Base-by-base conservation (phyloP, 495 filamentous ascomycete species). In the Xylaria grammica region DNA sequence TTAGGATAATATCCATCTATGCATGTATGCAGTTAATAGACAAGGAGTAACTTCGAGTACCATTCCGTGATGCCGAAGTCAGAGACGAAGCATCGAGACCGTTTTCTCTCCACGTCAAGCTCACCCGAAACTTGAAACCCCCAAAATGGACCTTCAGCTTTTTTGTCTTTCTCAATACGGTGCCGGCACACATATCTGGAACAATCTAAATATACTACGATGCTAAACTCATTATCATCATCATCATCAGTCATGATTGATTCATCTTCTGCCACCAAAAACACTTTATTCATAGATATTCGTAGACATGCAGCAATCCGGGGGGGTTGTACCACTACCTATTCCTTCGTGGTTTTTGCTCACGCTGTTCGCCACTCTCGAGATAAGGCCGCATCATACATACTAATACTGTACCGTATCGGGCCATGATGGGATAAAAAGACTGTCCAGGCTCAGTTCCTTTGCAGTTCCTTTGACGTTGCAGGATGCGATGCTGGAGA, bases 401-500 rank as follows among this genome's bases (percentile, higher is more conserved):
- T n/a, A n/a, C n/a, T n/a, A n/a, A n/a, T n/a, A n/a, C n/a, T n/a
- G n/a, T n/a, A n/a, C 56, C 56, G 56, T 42, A 48, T 59, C 56
- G 48, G 56, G 13, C 49, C 27, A 20, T 40, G 26, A 42, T 48
- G 56, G 48, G 11, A 29, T 44, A 17, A 48, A 48, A n/a, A 17
- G 17, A 48, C 27, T 22, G 30, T 6, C 30, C n/a, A 36, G 11
- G 42, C 27, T 34, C 53, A 32, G 17, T 20, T 34, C 13, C 3
- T 7, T 17, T 40, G 24, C 4, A n/a, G 11, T 45, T 27, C 54
- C 24, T 32, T 40, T 59, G 27, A 42, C 27, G 17, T 22, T 22
- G 56, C 3, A 59, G 42, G 56, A 59, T 59, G 56, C 26, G 42
- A 48, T 48, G 24, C 56, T 29, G 19, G 56, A 59, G 56, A 48